A percentile compares a stretch with the other conserved stretches of the same genome.
These are phyloP conservation scores for Suhomyces pyralidae DNA, from an alignment of 805 yeast species.

Conservation along the genomic window DNA sequence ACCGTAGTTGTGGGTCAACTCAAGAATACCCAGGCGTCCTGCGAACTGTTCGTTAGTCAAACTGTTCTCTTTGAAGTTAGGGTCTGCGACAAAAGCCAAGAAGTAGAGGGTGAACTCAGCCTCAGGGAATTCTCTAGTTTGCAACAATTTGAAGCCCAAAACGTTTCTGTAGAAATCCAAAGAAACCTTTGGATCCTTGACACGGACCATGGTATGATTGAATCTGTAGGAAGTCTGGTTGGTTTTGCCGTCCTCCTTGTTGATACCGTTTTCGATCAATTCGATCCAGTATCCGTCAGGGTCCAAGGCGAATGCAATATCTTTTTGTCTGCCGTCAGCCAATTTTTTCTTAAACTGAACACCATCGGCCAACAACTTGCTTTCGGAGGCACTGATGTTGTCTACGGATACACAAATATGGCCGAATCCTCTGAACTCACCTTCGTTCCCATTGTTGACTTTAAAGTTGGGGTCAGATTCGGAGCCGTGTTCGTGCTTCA, in stretches of 20 bases:
- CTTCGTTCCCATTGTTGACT: slow-evolving; percentile 78
- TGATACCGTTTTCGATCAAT: slow-evolving; percentile 58
- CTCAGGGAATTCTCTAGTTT: slow-evolving; percentile 51
- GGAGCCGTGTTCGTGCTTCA: slow-evolving; percentile 77
- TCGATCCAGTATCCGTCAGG: slow-evolving; percentile 98
- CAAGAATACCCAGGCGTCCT: slow-evolving; percentile 67
- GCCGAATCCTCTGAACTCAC: slow-evolving; percentile 88
- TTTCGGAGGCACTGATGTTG: slow-evolving; percentile 64
- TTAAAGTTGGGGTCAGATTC: slow-evolving; percentile 55
- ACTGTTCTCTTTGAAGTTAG: slow-evolving; percentile 42
- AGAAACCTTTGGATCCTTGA: slow-evolving; percentile 76
- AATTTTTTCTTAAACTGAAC: slow-evolving; percentile 81
- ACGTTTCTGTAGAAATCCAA: slow-evolving; percentile 74
- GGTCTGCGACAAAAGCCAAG: slow-evolving; percentile 63
- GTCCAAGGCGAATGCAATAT: slow-evolving; percentile 92
- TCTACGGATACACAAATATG: slow-evolving; percentile 89
- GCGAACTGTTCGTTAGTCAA: slow-evolving; percentile 33
- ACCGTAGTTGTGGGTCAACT: slow-evolving; percentile 94
- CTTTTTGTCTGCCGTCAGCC: slow-evolving; percentile 85
- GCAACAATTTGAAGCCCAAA: slow-evolving; percentile 75
- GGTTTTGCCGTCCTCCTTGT: slow-evolving; percentile 40
- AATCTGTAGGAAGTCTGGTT: slow-evolving; percentile 47
- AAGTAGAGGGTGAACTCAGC: slow-evolving; percentile 88
- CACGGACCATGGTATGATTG: slow-evolving; percentile 91
- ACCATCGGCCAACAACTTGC: slow-evolving; percentile 52